Conservation (phyloP, 257 asterid species). For the Plantago elongata region DNA sequence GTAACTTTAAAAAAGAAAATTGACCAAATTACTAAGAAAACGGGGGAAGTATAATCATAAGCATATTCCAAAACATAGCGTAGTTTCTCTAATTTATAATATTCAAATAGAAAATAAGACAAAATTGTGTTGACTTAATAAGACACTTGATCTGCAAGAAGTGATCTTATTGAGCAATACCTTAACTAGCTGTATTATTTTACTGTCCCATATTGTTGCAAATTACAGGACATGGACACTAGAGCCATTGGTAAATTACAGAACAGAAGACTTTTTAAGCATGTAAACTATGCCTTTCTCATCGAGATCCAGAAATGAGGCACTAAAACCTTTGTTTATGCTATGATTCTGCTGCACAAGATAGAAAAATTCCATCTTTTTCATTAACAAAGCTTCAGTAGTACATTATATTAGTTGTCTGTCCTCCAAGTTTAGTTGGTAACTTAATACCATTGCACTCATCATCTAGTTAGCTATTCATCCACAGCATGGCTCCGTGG, state of each 20-base stretch:
- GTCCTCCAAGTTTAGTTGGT: background rate
- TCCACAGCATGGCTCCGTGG: constrained; percentile 31
- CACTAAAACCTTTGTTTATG: constrained; percentile 19
- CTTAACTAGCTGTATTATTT: no score
- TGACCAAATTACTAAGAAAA: no score
- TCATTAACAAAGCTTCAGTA: no score
- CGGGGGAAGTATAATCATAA: no score
- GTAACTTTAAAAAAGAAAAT: no score
- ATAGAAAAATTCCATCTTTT: background rate
- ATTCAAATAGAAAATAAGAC: no score
- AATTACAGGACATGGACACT: background rate
- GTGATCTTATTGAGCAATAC: no score
- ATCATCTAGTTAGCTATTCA: background rate
- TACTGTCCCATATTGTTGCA: background rate
- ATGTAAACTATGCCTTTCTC: constrained; percentile 16
- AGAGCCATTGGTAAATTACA: background rate
- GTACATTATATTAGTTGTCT: no score
- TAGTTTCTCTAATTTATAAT: no score
- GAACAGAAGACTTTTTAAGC: constrained; percentile 12
- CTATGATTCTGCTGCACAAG: background rate
- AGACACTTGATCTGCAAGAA: no score
- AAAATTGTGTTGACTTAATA: no score
- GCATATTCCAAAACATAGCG: no score
- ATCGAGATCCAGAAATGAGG: constrained; percentile 22
- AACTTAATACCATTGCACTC: background rate